These are phyloP conservation scores for Cardamine chenopodiifolia DNA, from an alignment of 345 rosid genomes.

Conservation along the genomic window DNA sequence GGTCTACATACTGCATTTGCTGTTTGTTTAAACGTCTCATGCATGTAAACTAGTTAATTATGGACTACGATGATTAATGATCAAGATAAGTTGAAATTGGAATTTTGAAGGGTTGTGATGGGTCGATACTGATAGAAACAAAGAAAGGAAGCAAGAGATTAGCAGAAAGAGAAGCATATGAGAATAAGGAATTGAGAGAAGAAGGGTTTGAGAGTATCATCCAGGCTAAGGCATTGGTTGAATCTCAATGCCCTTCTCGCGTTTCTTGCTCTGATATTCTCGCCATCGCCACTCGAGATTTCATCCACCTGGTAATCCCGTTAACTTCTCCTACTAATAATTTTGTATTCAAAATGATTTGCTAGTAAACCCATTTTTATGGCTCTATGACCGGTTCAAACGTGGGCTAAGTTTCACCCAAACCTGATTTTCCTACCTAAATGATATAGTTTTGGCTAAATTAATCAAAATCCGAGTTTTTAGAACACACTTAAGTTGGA, in stretches of 20 bases:
- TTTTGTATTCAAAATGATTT: neutral
- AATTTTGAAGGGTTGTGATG: constrained; percentile 79
- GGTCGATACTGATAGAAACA: constrained; percentile 65
- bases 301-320: constrained; percentile 36
- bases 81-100: neutral
- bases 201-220: constrained; percentile 67
- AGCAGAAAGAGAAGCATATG: constrained; percentile 80
- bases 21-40: neutral
- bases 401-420: neutral
- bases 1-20: neutral
- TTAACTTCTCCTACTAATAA: neutral
- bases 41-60: neutral
- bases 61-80: neutral
- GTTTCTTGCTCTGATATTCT: constrained; percentile 93
- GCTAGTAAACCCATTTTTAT: neutral
- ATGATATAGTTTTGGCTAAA: neutral
- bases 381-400: neutral
- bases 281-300: constrained; percentile 86
- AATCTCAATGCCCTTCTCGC: constrained; percentile 74
- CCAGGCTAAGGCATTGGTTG: constrained; percentile 73
- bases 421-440: neutral
- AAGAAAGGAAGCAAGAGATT: constrained; percentile 58
- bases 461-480: neutral
- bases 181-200: constrained; percentile 59
- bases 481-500: neutral